These are phyloP conservation scores for Tolypocladium tundrense DNA, from an alignment of 2,329 filamentous ascomycete genomes.

Conservation along the genomic window DNA sequence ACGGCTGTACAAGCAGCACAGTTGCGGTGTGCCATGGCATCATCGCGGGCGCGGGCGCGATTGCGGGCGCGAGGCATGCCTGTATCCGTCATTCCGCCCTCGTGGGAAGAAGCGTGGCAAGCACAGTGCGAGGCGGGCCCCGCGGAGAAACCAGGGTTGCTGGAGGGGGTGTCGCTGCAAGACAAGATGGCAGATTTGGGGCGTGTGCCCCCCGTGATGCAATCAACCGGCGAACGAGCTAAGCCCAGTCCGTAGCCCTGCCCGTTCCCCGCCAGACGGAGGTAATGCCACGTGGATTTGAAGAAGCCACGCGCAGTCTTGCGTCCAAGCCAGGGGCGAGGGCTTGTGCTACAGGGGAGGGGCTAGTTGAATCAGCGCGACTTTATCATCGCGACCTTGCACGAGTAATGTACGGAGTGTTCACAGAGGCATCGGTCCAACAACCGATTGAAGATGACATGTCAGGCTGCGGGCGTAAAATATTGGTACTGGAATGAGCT, in stretches of 20 bases:
- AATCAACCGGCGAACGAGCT: neutral
- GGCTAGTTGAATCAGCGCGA: neutral
- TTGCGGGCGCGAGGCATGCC: neutral
- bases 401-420: neutral
- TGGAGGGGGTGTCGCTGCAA: neutral
- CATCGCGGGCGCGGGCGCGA: neutral
- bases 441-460: neutral
- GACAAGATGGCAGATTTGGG: neutral
- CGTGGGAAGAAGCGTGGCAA: neutral
- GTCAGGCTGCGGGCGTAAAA: neutral
- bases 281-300: constrained; percentile 9
- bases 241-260: neutral
- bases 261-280: constrained; percentile 4
- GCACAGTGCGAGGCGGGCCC: neutral
- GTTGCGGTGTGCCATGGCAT: neutral
- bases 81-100: neutral
- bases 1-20: neutral
- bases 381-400: neutral
- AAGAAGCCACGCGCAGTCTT: constrained; percentile 5
- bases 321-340: neutral
- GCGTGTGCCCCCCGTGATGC: neutral
- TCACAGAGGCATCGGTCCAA: neutral
- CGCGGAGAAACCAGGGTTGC: neutral
- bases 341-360: neutral
- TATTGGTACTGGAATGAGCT: neutral